Percentiles rank a stretch among this genome's conserved stretches.
Evolutionary conservation across 371 early-diverging fungal species (phyloP).

Genomic region (Mortierella sp.): DNA sequence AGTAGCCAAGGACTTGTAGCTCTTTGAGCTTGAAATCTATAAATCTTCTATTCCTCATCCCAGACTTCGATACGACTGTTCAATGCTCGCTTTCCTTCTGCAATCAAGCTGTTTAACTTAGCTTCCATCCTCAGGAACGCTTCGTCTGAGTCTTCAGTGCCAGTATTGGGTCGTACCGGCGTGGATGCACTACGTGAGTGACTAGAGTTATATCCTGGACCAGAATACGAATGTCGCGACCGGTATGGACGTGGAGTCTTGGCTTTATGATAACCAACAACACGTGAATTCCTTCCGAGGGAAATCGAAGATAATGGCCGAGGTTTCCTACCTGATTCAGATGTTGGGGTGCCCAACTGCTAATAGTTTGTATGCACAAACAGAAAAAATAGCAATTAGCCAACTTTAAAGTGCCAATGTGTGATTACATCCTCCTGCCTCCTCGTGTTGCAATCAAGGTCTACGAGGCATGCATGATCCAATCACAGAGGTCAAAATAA

Average conservation of each 20-base stretch:
- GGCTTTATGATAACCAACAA: constrained; percentile 22
- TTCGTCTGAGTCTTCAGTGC: constrained; percentile 48
- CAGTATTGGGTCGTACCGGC: constrained; percentile 37
- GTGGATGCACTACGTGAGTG: constrained; percentile 30
- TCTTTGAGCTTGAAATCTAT: not conserved
- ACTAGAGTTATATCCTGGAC: constrained; percentile 7
- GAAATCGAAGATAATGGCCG: not conserved
- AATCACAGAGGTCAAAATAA: not conserved
- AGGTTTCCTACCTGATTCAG: not conserved
- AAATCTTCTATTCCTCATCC: constrained; percentile 20
- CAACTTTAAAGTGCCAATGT: no score
- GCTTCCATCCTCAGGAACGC: constrained; percentile 56
- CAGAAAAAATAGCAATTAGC: not conserved
- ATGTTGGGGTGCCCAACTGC: constrained; percentile 13
- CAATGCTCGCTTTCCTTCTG: constrained; percentile 50
- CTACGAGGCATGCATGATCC: not conserved
- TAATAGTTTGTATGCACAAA: not conserved
- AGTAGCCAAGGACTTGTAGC: constrained; percentile 1
- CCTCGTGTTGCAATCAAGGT: not conserved
- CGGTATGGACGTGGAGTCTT: constrained; percentile 27
- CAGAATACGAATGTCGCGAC: constrained; percentile 20
- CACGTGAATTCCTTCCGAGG: constrained; percentile 8
- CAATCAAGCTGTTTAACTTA: constrained; percentile 46
- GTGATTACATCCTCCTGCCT: not conserved
- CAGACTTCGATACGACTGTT: constrained; percentile 38